Conservation (phyloP, 106 monocot species). For the Dioscorea dumetorum region DNA sequence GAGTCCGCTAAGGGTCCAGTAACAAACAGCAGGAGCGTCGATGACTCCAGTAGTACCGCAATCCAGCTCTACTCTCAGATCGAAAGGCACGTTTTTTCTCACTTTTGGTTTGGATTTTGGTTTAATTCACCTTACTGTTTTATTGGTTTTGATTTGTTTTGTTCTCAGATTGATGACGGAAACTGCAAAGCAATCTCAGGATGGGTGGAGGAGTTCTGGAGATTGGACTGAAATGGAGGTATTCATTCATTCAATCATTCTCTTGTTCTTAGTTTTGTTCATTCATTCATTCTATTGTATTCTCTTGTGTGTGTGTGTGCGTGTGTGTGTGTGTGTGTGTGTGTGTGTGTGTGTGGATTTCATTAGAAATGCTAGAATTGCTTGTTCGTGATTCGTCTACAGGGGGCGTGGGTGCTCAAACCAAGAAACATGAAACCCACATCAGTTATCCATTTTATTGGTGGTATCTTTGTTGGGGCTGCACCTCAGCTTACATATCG, state of each 20-base stretch:
- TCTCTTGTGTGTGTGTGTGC: no score
- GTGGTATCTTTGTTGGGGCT: conserved; percentile 95
- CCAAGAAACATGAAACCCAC: conserved; percentile 57
- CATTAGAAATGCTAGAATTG: no score
- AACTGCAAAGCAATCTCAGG: conserved; percentile 66
- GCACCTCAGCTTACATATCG: conserved; percentile 97
- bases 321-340: no score
- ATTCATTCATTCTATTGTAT: no score
- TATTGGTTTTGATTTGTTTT: not conserved
- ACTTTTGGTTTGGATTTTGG: not conserved
- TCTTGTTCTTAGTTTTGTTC: not conserved
- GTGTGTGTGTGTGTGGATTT: no score
- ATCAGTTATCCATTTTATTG: conserved; percentile 81
- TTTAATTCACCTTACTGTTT: no score
- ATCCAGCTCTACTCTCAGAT: conserved; percentile 43
- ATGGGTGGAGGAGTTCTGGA: conserved; percentile 41
- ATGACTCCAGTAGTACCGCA: no score
- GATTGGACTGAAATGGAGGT: conserved; percentile 91
- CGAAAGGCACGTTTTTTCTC: conserved; percentile 15
- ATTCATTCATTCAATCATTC: not conserved
- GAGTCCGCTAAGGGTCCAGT: no score
- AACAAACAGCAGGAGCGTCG: no score
- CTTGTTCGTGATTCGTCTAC: not conserved
- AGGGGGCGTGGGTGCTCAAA: conserved; percentile 93
- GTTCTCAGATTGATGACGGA: conserved; percentile 63